Evolutionary conservation across 306 rosid species (phyloP), one percentile per base, ranked within the genome.

Genomic region (Vigna unguiculata): DNA sequence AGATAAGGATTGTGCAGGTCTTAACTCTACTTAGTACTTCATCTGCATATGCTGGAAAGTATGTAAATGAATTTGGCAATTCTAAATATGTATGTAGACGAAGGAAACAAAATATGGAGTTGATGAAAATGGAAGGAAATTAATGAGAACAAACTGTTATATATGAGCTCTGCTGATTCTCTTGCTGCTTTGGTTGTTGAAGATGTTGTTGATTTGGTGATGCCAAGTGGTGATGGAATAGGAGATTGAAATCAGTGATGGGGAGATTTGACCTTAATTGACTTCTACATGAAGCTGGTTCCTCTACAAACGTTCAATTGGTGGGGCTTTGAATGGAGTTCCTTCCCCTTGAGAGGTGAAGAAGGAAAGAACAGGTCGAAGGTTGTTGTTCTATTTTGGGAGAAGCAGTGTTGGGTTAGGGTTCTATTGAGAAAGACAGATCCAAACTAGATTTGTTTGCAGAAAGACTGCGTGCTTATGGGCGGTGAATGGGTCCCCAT

Each of bases 401-500:
- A 14, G 67, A 59, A 34, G 17, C 2, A 24, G 57, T 36, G 57
- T 59, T 61, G 62, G 78, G 28, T 63, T 85, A 88, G 91, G 89
- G 91, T 83, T 88, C 72, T 84, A 74, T 65, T 63, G 78, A 54
- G 79, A 43, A 59, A 54, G 43, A 77, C 68, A 66, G 86, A 90
- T 82, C 76, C 76, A 75, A 63, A 53, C 22, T 81, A 81, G 90
- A 83, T 88, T 90, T 87, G 81, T 77, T 79, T 84, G 88, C 71
- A 83, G 81, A 67, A 81, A 75, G 85, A 83, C 85, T 88, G 92
- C 89, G 83, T 87, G 87, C 82, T 84, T 64, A 34, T 80, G 97
- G 90, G 93, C 91, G 88, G 90, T 84, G 91, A 85, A 84, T 83
- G 91, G 93, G 93, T 75, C 96, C 93, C 90, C 83, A 46, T 64